Evolutionary conservation across 2,329 filamentous ascomycete genomes (phyloP).

Genomic region (Shiraia sp.): DNA sequence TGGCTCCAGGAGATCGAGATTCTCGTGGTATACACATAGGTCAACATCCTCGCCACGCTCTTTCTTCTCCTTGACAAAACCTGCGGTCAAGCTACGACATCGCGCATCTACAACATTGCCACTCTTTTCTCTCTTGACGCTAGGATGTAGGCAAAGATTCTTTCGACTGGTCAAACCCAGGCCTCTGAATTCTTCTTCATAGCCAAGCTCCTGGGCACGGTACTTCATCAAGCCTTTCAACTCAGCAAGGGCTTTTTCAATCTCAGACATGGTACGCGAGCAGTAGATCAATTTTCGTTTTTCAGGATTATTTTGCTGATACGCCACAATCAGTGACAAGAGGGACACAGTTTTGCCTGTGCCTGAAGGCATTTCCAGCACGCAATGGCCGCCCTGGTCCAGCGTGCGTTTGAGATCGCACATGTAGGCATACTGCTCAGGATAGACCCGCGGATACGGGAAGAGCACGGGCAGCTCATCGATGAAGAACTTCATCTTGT

Average conservation of each 20-base stretch:
- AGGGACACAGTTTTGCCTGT: constrained; percentile 97
- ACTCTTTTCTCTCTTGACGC: constrained; percentile 94
- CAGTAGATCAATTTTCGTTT: constrained; percentile 98
- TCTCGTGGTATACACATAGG: constrained; percentile 95
- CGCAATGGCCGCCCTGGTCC: constrained; percentile 91
- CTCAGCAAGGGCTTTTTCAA: constrained; percentile 94
- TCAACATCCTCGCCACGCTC: constrained; percentile 93
- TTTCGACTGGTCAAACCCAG: constrained; percentile 94
- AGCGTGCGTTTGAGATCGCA: constrained; percentile 86
- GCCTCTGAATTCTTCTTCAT: constrained; percentile 89
- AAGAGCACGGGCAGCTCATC: constrained; percentile 73
- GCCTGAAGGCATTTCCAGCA: constrained; percentile 97
- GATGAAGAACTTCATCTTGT: constrained; percentile 77
- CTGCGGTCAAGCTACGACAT: constrained; percentile 91
- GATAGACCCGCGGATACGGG: constrained; percentile 75
- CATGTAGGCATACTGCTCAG: constrained; percentile 69
- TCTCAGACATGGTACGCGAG: constrained; percentile 99
- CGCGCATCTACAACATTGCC: constrained; percentile 92
- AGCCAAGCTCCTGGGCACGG: constrained; percentile 82
- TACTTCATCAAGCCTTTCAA: constrained; percentile 95
- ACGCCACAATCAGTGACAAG: constrained; percentile 92
- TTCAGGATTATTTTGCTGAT: constrained; percentile 91
- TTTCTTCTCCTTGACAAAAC: constrained; percentile 97
- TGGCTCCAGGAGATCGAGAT: constrained; percentile 90
- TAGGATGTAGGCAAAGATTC: constrained; percentile 94